Evolutionary conservation across 2,329 filamentous ascomycete genomes (phyloP), one percentile per base, ranked within the genome.

Genomic region (Aspergillus sergii): DNA sequence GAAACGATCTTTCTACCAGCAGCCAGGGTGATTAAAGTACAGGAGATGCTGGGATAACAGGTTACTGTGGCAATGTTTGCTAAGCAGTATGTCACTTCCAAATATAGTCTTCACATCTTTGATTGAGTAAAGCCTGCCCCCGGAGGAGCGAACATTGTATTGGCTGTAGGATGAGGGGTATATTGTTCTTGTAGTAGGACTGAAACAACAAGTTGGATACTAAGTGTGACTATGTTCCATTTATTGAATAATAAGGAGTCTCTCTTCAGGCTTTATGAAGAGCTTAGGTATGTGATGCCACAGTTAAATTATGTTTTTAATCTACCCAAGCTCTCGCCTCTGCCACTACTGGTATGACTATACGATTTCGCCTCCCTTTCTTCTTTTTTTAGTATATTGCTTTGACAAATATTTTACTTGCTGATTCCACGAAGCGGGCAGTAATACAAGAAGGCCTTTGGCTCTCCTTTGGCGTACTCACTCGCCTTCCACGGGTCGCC

Each of bases 141-240:
- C 23, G 23, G 23, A 26, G 23, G 23, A 26, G 23, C 4, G 23
- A 26, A 26, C 23, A 26, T 26, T 26, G 23, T 3, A 26, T 26
- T 26, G 23, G 23, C 23, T 26, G 4, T 26, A 26, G 23, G 23
- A 26, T 26, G 23, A 26, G 23, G 23, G 23, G 23, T 26, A 57
- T n/a, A 26, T 61, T 10, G 53, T 61, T 16, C 53, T 61, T 28
- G 39, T 34, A 6, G 59, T 43, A 21, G 53, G 59, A 61, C 41
- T 41, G 53, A 61, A 28, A 51, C 51, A 12, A 51, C 43, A 8
- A 23, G 19, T 1, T 54, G 48, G n/a, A 16, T 41, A 9, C 23
- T 43, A 16, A 46, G 53, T 56, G 41, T 51, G 9, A 50, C 30
- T 6, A 30, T 51, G 30, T 51, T 51, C 23, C 4, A 26, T 26